phyloP scores from a whole-genome alignment of 1,284 basidiomycete genomes.

The Cronartium ribicola region DNA sequence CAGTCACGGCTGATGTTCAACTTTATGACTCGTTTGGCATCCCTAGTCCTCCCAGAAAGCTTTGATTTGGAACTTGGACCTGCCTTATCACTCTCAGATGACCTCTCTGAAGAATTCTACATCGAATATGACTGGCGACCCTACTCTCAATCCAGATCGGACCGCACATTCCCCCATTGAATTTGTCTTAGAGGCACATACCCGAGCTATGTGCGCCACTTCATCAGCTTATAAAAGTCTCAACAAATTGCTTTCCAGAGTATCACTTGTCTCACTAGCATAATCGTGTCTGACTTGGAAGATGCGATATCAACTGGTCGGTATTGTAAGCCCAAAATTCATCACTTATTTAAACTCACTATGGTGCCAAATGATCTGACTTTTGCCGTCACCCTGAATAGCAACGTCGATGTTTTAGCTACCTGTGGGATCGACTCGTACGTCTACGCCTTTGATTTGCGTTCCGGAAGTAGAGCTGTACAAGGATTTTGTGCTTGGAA shows the following conservation, averaged over 20 bases:
- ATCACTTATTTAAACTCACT: not conserved
- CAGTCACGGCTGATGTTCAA: not conserved
- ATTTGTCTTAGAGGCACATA: slow-evolving; percentile 75
- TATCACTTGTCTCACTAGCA: too few relatives aligned
- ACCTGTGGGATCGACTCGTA: slow-evolving; percentile 56
- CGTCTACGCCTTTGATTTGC: slow-evolving; percentile 81
- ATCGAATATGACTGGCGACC: not conserved
- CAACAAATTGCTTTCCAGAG: too few relatives aligned
- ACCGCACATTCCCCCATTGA: slow-evolving; percentile 57
- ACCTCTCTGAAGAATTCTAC: not conserved
- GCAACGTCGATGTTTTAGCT: slow-evolving; percentile 47
- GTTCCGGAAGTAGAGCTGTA: slow-evolving; percentile 42
- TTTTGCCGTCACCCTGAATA: not conserved
- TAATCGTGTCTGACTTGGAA: slow-evolving; percentile 8
- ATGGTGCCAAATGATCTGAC: not conserved
- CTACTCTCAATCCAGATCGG: slow-evolving; percentile 18
- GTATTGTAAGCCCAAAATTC: slow-evolving; percentile 66
- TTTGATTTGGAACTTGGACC: slow-evolving; percentile 87
- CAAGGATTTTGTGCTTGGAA: slow-evolving; percentile 69
- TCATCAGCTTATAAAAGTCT: too few relatives aligned
- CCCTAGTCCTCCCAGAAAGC: slow-evolving; percentile 76
- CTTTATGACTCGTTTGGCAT: not conserved
- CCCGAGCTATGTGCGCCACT: slow-evolving; percentile 69
- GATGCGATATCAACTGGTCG: slow-evolving; percentile 88
- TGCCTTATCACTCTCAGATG: slow-evolving; percentile 62